Percentiles rank a stretch among this genome's conserved stretches.
Conservation (phyloP, 176 grass and related monocot species). For the Ananas comosus region DNA sequence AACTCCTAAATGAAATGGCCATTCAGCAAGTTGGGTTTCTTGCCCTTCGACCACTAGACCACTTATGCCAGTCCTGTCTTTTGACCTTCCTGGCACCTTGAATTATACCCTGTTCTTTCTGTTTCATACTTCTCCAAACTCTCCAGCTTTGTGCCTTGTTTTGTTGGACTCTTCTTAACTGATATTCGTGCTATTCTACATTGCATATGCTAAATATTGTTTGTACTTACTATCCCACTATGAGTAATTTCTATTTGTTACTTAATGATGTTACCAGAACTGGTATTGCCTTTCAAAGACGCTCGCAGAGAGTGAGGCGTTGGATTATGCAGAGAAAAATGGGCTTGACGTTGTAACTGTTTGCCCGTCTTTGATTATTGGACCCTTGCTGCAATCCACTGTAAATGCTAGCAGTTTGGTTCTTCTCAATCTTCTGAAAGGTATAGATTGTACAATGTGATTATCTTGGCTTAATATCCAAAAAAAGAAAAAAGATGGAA, state of each 20-base stretch:
- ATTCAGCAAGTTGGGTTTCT: too few relatives aligned
- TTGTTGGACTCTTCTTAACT: background rate
- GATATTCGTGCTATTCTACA: background rate
- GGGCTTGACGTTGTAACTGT: constrained; percentile 47
- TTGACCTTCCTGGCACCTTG: too few relatives aligned
- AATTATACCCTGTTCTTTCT: too few relatives aligned
- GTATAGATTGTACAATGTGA: background rate
- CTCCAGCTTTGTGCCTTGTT: background rate
- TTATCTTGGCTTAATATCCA: background rate
- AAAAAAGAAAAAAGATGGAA: background rate
- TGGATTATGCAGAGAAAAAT: constrained; percentile 13
- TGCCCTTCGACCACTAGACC: too few relatives aligned
- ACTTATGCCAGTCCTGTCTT: too few relatives aligned
- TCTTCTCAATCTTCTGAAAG: constrained; percentile 37
- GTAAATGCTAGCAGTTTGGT: constrained; percentile 45
- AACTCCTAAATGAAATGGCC: too few relatives aligned
- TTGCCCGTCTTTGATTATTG: constrained; percentile 40
- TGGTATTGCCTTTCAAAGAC: constrained; percentile 61
- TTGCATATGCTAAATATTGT: background rate
- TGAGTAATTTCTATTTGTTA: background rate
- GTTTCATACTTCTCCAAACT: background rate
- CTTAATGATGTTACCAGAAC: constrained; percentile 29
- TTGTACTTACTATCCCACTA: background rate
- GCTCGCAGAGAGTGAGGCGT: constrained; percentile 36
- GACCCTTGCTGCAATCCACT: constrained; percentile 49